Base-by-base conservation (phyloP, 805 yeast species). In the Wickerhamiella slavikovae region DNA sequence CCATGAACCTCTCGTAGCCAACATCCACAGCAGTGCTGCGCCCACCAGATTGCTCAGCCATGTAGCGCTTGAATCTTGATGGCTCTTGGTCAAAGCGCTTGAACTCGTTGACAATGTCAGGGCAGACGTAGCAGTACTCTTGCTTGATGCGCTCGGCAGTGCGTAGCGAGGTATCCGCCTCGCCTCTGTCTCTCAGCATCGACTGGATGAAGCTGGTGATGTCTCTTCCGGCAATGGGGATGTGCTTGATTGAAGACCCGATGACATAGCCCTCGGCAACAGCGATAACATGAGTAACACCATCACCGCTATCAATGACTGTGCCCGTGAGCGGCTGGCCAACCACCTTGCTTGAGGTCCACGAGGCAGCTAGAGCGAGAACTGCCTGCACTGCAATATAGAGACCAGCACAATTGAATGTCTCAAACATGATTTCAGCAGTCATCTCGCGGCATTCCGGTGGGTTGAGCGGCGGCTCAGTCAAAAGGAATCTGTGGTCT, bases 351-450 rank as follows among this genome's bases (percentile, higher is more conserved):
- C 93, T 71, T 10, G 93, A 78, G 4, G 98, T 85, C 99, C 99
- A 89, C 5, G 94, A 80, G 1, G 98, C 98, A 5, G 99, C 99
- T 42, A 89, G 63, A 1, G 99, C 99, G 38, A 89, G 62, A 23
- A 89, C 99, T 1, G 99, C 99, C 59, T 89, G 99, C 11, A 89
- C 99, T 10, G 98, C 98, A 48, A 89, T 89, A 56, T 89, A 89
- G 37, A 89, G 62, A 35, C 99, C 99, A 12, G 96, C 96, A 58
- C 99, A 89, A 53, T 89, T 89, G 65, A 89, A 89, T 13, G 93
- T 72, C 58, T 89, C 99, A 57, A 89, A 89, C 91, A 89, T 89
- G 49, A 89, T 89, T 52, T 89, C 99, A 9, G 99, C 99, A 1
- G 93, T 82, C 51, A 79, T 80, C 52, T 89, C 98, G 58, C 99